Evolutionary conservation across 2,329 filamentous ascomycete genomes (phyloP), one percentile per base, ranked within the genome.

Genomic region (Claviceps sorghi): DNA sequence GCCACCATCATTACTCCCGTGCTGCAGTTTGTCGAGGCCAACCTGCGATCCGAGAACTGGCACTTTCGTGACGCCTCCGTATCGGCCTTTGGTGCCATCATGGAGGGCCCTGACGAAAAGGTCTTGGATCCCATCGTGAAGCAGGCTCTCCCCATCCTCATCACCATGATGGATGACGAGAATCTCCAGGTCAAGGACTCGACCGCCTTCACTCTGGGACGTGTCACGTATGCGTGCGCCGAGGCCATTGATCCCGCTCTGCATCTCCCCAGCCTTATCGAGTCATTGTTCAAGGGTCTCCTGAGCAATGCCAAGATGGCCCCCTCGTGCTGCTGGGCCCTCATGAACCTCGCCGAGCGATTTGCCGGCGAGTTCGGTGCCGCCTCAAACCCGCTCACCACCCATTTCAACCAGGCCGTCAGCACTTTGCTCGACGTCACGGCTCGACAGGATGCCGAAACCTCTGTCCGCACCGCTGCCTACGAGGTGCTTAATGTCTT

Each of bases 401-500:
- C 84, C 56, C 88, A 96, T 72, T 98, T 98, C 74, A 85, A 95
- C 70, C 81, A 90, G 62, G 95, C 90, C 65, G 84, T 97, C 54
- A 82, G 82, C 62, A 88, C 87, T 55, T 77, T 98, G 51, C 78
- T 98, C 53, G 77, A 84, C 52, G 84, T 96, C 53, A 97, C 93
- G 21, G 87, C 89, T 60, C 83, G 86, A 59, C 72, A 77, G 59
- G 88, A 93, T 64, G 81, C 84, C 29, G 91, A 97, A 62, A 89
- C 89, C 56, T 81, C 90, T 57, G 84, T 97, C 26, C 86, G 93
- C 59, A 97, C 91, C 54, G 94, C 93, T 51, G 88, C 93, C 9
- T 98, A 98, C 66, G 93, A 98, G 68, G 93, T 98, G 22, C 81
- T 98, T 54, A 95, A 94, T 69, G 83, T 89, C 0, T 98, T 97